Evolutionary conservation across 2,329 filamentous ascomycete species (phyloP).

Genomic region (Coleophoma cylindrospora): DNA sequence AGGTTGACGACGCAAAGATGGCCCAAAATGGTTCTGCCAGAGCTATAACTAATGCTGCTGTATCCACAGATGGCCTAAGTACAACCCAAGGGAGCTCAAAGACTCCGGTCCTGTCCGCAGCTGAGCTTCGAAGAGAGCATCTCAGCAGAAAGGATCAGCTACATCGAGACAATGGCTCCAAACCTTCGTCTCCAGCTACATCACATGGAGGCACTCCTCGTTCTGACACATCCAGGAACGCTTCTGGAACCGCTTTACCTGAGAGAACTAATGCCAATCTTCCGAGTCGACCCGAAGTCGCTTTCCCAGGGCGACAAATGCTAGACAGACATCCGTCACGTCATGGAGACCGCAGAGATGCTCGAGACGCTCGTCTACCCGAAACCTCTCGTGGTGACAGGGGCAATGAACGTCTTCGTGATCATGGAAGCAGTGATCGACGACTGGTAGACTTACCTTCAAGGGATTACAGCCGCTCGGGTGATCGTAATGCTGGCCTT

Average conservation of each 20-base stretch:
- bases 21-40: conserved; percentile 1
- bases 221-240: conserved; percentile 14
- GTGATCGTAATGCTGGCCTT: conserved; percentile 14
- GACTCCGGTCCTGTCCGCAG: conserved; percentile 5
- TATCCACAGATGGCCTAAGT: neutral
- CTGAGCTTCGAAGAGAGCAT: conserved; percentile 20
- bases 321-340: conserved; percentile 22
- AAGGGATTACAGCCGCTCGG: conserved; percentile 20
- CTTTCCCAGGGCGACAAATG: conserved; percentile 21
- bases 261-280: conserved; percentile 20
- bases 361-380: conserved; percentile 13
- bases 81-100: conserved; percentile 1
- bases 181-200: conserved; percentile 11
- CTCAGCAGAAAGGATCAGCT: conserved; percentile 21
- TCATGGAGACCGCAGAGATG: conserved; percentile 25
- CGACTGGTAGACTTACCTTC: conserved; percentile 15
- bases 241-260: conserved; percentile 3
- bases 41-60: conserved; percentile 1
- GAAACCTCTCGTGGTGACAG: conserved; percentile 15
- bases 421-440: conserved; percentile 20
- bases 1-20: conserved; percentile 58
- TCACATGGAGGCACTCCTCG: conserved; percentile 14
- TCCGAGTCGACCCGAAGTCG: conserved; percentile 25
- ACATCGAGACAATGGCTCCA: conserved; percentile 20
- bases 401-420: conserved; percentile 23